phyloP scores from a whole-genome alignment of 164 flowering plant genomes.

The Umbellularia californica region DNA sequence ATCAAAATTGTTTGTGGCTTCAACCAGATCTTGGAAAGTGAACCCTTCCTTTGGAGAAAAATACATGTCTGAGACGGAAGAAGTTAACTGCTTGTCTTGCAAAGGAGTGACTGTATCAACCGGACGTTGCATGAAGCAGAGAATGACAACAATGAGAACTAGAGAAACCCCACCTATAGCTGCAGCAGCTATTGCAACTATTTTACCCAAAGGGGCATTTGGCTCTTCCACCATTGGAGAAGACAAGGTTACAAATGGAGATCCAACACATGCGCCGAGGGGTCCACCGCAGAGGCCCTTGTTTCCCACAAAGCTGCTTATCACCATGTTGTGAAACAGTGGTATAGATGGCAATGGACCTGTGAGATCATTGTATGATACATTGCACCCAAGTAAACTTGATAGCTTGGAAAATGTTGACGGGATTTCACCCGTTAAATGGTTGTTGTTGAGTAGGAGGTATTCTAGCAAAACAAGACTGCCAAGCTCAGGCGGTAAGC shows the following conservation, averaged over 20 bases:
- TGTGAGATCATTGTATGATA: constrained; percentile 72
- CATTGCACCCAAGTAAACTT: constrained; percentile 71
- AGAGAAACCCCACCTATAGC: constrained; percentile 76
- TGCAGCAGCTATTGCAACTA: constrained; percentile 53
- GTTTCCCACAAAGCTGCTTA: constrained; percentile 64
- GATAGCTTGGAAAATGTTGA: constrained; percentile 58
- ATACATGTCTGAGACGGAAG: constrained; percentile 57
- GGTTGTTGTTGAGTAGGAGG: constrained; percentile 76
- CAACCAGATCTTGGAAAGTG: constrained; percentile 79
- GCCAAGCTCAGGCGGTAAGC: constrained; percentile 76
- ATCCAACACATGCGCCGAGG: constrained; percentile 42
- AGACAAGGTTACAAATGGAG: constrained; percentile 25
- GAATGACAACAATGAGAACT: constrained; percentile 54
- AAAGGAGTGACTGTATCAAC: constrained; percentile 35
- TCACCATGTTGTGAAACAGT: constrained; percentile 60
- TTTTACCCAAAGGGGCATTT: constrained; percentile 44
- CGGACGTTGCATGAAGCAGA: constrained; percentile 57
- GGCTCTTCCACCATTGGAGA: constrained; percentile 22
- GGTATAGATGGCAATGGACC: constrained; percentile 69
- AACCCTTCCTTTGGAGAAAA: constrained; percentile 83
- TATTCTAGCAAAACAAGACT: constrained; percentile 59
- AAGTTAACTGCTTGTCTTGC: constrained; percentile 38
- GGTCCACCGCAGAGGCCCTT: constrained; percentile 83
- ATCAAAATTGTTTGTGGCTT: constrained; percentile 72
- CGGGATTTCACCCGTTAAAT: constrained; percentile 78